Base-by-base conservation (phyloP, 768 basidiomycete genomes). In the Amanita molliuscula region DNA sequence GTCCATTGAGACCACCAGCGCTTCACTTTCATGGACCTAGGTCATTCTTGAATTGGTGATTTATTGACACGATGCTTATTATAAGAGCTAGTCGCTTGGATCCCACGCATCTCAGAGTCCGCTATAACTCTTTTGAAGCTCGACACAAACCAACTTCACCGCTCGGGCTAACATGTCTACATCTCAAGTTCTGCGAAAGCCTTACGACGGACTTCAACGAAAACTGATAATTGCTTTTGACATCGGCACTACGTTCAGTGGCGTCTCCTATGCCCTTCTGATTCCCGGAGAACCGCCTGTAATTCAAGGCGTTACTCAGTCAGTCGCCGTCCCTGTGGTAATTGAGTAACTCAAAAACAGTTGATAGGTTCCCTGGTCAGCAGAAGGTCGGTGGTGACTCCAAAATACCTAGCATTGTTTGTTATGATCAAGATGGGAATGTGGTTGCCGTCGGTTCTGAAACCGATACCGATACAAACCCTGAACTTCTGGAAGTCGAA, bases 301-400 rank as follows among this genome's bases (percentile, higher is more conserved):
- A 42, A 56, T 57, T 26, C 55, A 53, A 36, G 55, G 56, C 2
- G 56, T 61, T 6, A 61, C 58, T 25, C 53, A 54, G 58, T 58
- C 15, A 9, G 34, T 26, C 25, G 21, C 13, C 10, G 2, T 31
- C 13, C 31, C 13, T 31, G 11, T 31, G 31, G 31, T 4, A 31
- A 31, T 31, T 13, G 31, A 31, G 31, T 31, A 31, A 13, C 11
- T 31, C 31, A 31, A 13, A 10, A 31, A 13, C 31, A 31, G 31
- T 31, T 31, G 9, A 31, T 13, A 55, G 56, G 44, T 55, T 55
- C 37, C 60, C 60, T 43, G 56, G 50, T 7, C 58, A 60, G 25
- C 56, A 60, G 38, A 38, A 50, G 23, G 52, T 51, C 31, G 49
- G 41, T 5, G 41, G 48, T 9, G 48, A 49, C n/a, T 49, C 48